phyloP scores from a whole-genome alignment of 192 early-diverging fungal genomes.

The Haplosporangium gracile region DNA sequence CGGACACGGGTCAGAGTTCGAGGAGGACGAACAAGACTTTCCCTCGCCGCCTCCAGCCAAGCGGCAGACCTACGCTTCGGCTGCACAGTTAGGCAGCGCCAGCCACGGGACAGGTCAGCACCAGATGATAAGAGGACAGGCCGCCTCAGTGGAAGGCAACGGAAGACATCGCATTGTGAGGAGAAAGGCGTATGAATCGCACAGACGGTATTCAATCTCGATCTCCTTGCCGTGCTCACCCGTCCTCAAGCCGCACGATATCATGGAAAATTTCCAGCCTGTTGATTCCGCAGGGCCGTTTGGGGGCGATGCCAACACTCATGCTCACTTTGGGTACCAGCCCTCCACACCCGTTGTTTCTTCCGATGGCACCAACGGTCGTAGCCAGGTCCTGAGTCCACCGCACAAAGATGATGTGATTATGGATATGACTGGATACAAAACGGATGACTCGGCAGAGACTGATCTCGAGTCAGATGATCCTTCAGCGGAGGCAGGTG shows the following conservation, averaged over 20 bases:
- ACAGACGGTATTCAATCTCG: slow-evolving; percentile 19
- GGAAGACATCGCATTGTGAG: not conserved
- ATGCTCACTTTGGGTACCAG: not conserved
- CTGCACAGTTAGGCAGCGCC: not conserved
- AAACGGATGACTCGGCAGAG: slow-evolving; percentile 47
- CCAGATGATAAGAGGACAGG: not conserved
- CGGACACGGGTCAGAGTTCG: slow-evolving; percentile 49
- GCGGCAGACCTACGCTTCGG: not conserved
- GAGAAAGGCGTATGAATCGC: not conserved
- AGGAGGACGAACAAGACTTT: slow-evolving; percentile 28
- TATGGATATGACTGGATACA: slow-evolving; percentile 55
- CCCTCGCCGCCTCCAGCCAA: slow-evolving; percentile 1
- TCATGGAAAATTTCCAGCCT: slow-evolving; percentile 45
- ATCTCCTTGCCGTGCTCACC: slow-evolving; percentile 38
- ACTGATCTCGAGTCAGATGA: slow-evolving; percentile 38
- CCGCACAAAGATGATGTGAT: slow-evolving; percentile 27
- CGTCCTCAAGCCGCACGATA: slow-evolving; percentile 21
- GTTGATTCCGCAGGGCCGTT: slow-evolving; percentile 18
- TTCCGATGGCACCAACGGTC: not conserved
- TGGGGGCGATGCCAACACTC: not conserved
- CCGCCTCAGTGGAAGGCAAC: not conserved
- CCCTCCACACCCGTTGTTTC: not conserved
- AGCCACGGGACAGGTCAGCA: not conserved
- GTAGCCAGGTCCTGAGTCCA: not conserved
- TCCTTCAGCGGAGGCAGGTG: not conserved